Conservation (phyloP, 345 rosid genomes). For the Aquilaria yunnanensis region DNA sequence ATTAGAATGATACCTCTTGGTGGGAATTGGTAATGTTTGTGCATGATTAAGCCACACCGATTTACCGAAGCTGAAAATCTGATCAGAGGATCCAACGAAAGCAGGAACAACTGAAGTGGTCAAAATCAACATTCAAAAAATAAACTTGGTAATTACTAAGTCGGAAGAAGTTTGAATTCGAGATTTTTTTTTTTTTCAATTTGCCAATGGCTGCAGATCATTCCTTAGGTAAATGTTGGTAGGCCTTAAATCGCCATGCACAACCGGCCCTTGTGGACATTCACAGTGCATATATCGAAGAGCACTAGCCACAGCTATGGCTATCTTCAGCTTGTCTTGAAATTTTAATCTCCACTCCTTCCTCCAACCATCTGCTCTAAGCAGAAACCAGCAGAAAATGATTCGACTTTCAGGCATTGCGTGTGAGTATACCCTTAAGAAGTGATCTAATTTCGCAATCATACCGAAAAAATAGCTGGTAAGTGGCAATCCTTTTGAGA, state of each 20-base stretch:
- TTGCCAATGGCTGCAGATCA: slow-evolving; percentile 28
- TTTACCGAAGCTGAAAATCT: slow-evolving; percentile 34
- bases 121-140: neutral
- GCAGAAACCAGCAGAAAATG: neutral
- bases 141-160: neutral
- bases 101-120: neutral
- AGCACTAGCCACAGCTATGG: slow-evolving; percentile 23
- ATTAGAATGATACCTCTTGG: slow-evolving; percentile 15
- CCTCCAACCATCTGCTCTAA: slow-evolving; percentile 11
- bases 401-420: neutral
- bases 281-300: slow-evolving; percentile 37
- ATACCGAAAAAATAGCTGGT: slow-evolving; percentile 22
- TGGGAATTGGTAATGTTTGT: slow-evolving; percentile 9
- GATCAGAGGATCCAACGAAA: neutral
- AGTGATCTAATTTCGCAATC: neutral
- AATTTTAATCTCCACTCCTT: slow-evolving; percentile 15
- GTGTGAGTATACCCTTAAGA: neutral
- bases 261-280: slow-evolving; percentile 27
- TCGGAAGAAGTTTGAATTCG: neutral
- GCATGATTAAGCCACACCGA: slow-evolving; percentile 25
- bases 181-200: neutral
- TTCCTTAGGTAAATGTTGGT: slow-evolving; percentile 22
- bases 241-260: slow-evolving; percentile 24
- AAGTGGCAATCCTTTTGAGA: slow-evolving; percentile 12
- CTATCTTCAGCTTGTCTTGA: slow-evolving; percentile 26